Conservation (phyloP, 352 stramenopile species). For the Blastocystis sp. region DNA sequence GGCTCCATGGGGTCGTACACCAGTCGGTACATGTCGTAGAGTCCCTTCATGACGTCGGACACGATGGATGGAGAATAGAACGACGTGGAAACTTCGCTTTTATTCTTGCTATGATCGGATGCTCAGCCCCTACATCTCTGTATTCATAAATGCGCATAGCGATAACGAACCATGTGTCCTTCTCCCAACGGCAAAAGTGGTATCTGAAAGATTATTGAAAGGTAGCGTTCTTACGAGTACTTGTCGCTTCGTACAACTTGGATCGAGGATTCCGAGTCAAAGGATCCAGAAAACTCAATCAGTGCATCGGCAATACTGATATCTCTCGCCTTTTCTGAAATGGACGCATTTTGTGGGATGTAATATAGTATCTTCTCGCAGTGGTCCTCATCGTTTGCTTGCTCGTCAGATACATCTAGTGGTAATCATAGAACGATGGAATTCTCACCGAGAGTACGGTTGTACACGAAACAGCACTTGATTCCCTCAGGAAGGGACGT, state of each 20-base stretch:
- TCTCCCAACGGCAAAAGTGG: slow-evolving; percentile 29
- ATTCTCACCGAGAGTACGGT: not conserved
- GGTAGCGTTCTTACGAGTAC: not conserved
- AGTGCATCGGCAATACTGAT: slow-evolving; percentile 33
- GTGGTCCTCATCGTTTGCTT: not conserved
- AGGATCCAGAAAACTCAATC: slow-evolving; percentile 38
- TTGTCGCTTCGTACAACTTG: not conserved
- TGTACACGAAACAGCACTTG: slow-evolving; percentile 35
- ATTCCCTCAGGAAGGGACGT: slow-evolving; percentile 17
- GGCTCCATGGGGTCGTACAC: slow-evolving; percentile 38
- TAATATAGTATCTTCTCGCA: slow-evolving; percentile 36
- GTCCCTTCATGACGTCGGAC: slow-evolving; percentile 1
- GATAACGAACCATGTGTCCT: slow-evolving; percentile 39
- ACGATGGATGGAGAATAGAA: slow-evolving; percentile 20
- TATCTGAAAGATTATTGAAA: not conserved
- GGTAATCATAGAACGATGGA: not conserved
- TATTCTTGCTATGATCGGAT: not conserved
- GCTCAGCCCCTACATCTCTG: not conserved
- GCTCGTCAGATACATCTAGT: slow-evolving; percentile 14
- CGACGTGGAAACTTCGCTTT: not conserved
- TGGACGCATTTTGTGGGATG: not conserved
- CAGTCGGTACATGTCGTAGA: slow-evolving; percentile 1
- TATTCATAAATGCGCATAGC: not conserved
- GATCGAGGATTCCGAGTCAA: not conserved
- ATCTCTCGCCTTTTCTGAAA: not conserved